phyloP scores from a whole-genome alignment of 345 rosid genomes.

The Gynandropsis gynandra region DNA sequence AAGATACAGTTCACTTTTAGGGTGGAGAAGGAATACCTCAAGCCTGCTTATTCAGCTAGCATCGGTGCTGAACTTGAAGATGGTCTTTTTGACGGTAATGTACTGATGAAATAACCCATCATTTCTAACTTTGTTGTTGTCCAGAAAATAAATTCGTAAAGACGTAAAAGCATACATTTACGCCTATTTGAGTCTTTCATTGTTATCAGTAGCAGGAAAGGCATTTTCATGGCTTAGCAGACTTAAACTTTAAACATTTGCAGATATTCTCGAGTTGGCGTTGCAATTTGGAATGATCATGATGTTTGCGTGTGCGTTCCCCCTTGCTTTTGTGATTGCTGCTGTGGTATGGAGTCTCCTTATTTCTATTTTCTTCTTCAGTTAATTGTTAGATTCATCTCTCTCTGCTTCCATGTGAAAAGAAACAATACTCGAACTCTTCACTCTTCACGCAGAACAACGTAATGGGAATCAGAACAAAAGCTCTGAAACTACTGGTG shows the following conservation, averaged over 20 bases:
- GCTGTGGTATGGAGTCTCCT: slow-evolving; percentile 42
- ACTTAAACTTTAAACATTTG: slow-evolving; percentile 16
- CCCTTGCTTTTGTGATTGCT: slow-evolving; percentile 73
- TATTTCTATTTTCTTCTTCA: slow-evolving; percentile 8
- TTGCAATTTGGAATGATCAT: slow-evolving; percentile 94
- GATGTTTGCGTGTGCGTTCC: slow-evolving; percentile 99
- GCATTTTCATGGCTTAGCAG: too few relatives aligned
- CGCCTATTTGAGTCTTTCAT: too few relatives aligned
- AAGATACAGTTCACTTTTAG: slow-evolving; percentile 57
- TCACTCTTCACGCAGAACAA: too few relatives aligned
- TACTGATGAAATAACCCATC: slow-evolving; percentile 7
- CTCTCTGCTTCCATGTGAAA: background rate
- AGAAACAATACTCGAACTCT: too few relatives aligned
- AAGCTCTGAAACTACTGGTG: slow-evolving; percentile 46
- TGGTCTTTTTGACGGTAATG: slow-evolving; percentile 85
- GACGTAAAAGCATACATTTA: too few relatives aligned
- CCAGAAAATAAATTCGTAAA: too few relatives aligned
- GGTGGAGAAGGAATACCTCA: slow-evolving; percentile 91
- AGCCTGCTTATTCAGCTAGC: slow-evolving; percentile 74
- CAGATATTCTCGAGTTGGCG: slow-evolving; percentile 76
- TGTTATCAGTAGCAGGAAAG: too few relatives aligned
- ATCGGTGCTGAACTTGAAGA: slow-evolving; percentile 83
- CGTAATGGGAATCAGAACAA: slow-evolving; percentile 72
- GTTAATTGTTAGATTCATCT: slow-evolving; percentile 5
- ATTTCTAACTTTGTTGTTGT: background rate